These are phyloP conservation scores for Paraleonurus japonicus DNA, from an alignment of 257 asterid genomes.

Conservation along the genomic window DNA sequence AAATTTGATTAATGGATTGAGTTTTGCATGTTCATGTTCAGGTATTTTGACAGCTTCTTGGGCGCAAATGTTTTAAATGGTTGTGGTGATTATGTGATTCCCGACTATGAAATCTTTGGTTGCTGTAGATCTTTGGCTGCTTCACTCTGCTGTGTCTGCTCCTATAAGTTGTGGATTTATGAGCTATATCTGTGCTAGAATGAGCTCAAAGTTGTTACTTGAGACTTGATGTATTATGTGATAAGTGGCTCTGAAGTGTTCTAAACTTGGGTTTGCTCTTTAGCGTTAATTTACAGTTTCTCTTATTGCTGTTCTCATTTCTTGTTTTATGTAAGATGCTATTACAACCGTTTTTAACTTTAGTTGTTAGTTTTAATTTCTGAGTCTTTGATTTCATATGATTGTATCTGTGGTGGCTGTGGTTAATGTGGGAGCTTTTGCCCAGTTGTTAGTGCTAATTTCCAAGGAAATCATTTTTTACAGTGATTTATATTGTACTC, in stretches of 20 bases:
- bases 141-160: conserved; percentile 77
- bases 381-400: not conserved
- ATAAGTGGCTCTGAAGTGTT: conserved; percentile 38
- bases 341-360: conserved; percentile 4
- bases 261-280: conserved; percentile 26
- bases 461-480: not conserved
- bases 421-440: not conserved
- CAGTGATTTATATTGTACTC: not conserved
- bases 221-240: conserved; percentile 69
- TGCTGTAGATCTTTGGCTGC: conserved; percentile 98
- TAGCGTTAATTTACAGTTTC: conserved; percentile 19
- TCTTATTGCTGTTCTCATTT: not conserved
- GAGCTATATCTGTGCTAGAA: conserved; percentile 55
- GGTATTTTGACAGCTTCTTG: conserved; percentile 97
- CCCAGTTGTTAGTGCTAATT: not conserved
- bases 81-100: conserved; percentile 91
- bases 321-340: conserved; percentile 25
- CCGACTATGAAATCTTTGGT: conserved; percentile 88
- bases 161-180: conserved; percentile 67
- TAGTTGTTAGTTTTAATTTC: conserved; percentile 15
- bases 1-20: conserved; percentile 49
- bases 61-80: conserved; percentile 95
- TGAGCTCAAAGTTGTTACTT: conserved; percentile 51
- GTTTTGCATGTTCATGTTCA: conserved; percentile 67
- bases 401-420: not conserved